Evolutionary conservation across 73 alveolate species (phyloP), one percentile per base, ranked within the genome.

Genomic region (Tetrahymena borealis): DNA sequence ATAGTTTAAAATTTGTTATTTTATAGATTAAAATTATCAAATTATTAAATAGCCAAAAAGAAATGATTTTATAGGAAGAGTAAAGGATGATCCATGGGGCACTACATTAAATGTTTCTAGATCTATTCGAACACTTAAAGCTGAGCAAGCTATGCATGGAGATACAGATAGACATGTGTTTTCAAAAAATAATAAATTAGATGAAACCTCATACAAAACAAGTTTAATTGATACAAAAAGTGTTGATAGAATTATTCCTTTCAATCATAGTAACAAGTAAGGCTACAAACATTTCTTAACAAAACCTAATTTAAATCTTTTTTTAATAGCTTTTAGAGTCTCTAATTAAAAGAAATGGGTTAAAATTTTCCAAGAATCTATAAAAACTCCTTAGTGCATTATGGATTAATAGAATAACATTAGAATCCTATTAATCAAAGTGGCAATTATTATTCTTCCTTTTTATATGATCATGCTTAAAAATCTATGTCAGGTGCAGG

Each of bases 191-290:
- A 28, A 79, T 78, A 33, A 42, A 24, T 38, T 92, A 78, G 90
- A 92, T 78, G 18, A 60, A 60, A 20, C 85, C 2, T 60, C 90
- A 36, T 92, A 92, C 35, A 92, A 92, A 38, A 78, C 78, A 16
- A 91, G 92, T 15, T 78, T 92, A 32, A 38, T 92, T 37, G 43
- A 39, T 0, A 92, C 95, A 1, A 92, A 92, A 78, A 78, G 92
- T 11, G 92, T 92, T 12, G 95, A 92, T 78, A 91, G 90, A 78
- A 35, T 92, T 9, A 92, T 78, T 37, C 95, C 95, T 28, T 92
- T 40, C 93, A 92, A 92, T 78, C 95, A 92, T 78, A 92, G 95
- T 40, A 92, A 92, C 28, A 92, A 92, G 91, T 79, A 79, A 79
- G 7, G n/a, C n/a, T 79, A 4, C 6, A 15, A 32, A n/a, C 2